Percentiles rank a stretch among this genome's conserved stretches.
These are phyloP conservation scores for Excoecaria agallocha DNA, from an alignment of 345 rosid genomes.

Conservation along the genomic window DNA sequence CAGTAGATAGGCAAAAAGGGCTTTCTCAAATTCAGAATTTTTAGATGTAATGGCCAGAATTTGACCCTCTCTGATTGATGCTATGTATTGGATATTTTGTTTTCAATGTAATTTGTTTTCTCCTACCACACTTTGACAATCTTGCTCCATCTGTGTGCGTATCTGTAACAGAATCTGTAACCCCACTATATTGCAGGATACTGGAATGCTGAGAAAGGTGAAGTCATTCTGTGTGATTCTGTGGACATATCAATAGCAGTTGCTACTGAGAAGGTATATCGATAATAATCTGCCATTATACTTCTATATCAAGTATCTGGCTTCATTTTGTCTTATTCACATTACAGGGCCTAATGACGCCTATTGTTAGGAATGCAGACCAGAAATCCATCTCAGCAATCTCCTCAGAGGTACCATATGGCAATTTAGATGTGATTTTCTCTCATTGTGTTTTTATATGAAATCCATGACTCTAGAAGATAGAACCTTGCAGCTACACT, in stretches of 20 bases:
- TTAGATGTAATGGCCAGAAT: background rate
- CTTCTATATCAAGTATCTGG: slow-evolving; percentile 1
- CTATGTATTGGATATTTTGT: background rate
- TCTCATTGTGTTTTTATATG: slow-evolving; percentile 4
- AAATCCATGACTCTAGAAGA: background rate
- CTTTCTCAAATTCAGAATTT: background rate
- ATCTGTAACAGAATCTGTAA: slow-evolving; percentile 19
- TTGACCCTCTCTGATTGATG: background rate
- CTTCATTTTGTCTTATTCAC: slow-evolving; percentile 29
- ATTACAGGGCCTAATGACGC: slow-evolving; percentile 93
- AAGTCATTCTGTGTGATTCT: slow-evolving; percentile 56
- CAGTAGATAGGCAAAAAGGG: background rate
- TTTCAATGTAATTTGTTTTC: background rate
- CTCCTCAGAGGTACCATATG: slow-evolving; percentile 62
- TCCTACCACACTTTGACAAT: background rate
- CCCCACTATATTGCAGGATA: slow-evolving; percentile 53
- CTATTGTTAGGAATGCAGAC: slow-evolving; percentile 84
- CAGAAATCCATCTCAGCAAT: slow-evolving; percentile 87
- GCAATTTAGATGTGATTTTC: slow-evolving; percentile 5
- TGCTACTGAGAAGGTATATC: slow-evolving; percentile 89
- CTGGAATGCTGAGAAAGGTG: slow-evolving; percentile 78
- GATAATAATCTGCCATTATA: slow-evolving; percentile 15
- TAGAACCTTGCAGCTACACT: background rate
- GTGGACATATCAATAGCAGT: slow-evolving; percentile 95
- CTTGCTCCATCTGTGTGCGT: background rate